These are phyloP conservation scores for Colletotrichum euphorbiae DNA, from an alignment of 2,329 filamentous ascomycete genomes.

Conservation along the genomic window DNA sequence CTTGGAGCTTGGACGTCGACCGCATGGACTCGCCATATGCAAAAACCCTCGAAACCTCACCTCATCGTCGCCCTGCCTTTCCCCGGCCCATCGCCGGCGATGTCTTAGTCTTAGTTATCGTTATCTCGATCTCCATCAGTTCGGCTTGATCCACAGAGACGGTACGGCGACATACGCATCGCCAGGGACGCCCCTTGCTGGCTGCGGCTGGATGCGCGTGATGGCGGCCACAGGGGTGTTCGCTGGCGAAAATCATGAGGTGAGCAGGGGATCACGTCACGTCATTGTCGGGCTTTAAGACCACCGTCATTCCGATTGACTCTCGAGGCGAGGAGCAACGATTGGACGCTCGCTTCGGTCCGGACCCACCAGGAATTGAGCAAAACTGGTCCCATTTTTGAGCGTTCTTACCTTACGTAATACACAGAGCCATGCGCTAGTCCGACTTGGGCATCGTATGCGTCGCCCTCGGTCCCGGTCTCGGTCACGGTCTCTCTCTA, in stretches of 20 bases:
- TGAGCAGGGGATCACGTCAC: constrained; percentile 8
- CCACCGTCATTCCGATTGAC: background rate
- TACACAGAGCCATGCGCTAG: accelerated
- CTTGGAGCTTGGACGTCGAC: background rate
- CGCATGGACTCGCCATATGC: constrained; percentile 17
- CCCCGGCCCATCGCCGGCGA: background rate
- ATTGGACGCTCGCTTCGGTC: constrained; percentile 12
- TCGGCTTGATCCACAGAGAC: background rate
- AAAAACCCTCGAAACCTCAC: background rate
- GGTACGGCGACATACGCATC: background rate
- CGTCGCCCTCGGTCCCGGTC: background rate
- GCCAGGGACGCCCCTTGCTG: constrained; percentile 20
- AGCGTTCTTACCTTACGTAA: background rate
- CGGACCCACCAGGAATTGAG: background rate
- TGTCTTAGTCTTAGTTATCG: constrained; percentile 32
- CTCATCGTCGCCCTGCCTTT: background rate
- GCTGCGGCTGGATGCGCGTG: background rate
- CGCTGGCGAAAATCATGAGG: constrained; percentile 1
- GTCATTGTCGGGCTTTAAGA: constrained; percentile 2
- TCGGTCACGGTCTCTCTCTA: too few relatives aligned
- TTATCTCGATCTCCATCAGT: constrained; percentile 34
- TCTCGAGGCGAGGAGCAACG: background rate
- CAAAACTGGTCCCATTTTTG: background rate
- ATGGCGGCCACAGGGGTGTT: background rate
- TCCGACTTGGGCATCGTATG: background rate